Evolutionary conservation across 2,329 filamentous ascomycete species (phyloP).

Genomic region (Pestalotiopsis sp.): DNA sequence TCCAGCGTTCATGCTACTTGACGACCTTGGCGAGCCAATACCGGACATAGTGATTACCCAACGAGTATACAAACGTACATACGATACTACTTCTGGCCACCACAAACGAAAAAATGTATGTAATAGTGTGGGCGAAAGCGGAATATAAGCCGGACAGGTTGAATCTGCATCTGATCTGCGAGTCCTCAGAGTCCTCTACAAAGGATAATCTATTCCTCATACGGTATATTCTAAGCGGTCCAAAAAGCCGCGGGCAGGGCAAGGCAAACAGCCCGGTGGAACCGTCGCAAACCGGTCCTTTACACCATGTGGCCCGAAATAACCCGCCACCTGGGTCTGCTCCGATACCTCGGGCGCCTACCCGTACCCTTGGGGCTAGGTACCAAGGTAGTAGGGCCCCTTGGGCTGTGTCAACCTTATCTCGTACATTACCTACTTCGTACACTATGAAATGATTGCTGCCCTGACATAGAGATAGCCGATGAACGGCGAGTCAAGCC

Average conservation of each 20-base stretch:
- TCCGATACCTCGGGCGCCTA: constrained; percentile 1
- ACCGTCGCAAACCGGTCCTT: constrained; percentile 1
- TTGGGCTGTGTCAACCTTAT: constrained; percentile 10
- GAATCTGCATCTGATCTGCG: not conserved
- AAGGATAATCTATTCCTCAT: not conserved
- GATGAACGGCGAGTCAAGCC: constrained; percentile 11
- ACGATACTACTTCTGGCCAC: not conserved
- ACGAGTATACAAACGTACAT: not conserved
- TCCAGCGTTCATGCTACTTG: not conserved
- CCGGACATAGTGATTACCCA: not conserved
- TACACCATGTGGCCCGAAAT: constrained; percentile 7
- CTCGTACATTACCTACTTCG: constrained; percentile 1
- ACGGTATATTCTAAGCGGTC: not conserved
- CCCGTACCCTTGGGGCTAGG: not conserved
- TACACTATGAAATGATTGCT: not conserved
- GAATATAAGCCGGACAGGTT: not conserved
- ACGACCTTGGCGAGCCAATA: not conserved
- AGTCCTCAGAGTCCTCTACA: not conserved
- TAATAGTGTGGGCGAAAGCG: not conserved
- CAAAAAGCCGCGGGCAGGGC: not conserved
- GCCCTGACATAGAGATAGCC: constrained; percentile 2
- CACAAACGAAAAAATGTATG: not conserved
- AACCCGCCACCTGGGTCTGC: not conserved
- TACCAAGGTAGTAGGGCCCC: not conserved
- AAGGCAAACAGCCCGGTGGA: not conserved